Evolutionary conservation across 1,139 yeast genomes (phyloP), one percentile per base, ranked within the genome.

Genomic region (Hyphopichia fennica): DNA sequence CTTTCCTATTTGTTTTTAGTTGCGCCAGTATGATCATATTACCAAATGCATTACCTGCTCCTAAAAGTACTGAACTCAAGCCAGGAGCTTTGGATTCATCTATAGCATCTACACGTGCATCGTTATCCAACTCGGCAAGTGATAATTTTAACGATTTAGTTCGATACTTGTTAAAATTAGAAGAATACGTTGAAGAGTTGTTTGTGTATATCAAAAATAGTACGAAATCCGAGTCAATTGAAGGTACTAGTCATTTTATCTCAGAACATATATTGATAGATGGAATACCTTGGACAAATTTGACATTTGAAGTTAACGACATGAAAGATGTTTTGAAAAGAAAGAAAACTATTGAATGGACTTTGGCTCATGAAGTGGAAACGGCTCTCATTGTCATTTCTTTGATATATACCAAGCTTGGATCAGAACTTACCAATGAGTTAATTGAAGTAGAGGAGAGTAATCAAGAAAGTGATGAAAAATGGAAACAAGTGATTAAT

Each of bases 401-500:
- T 0, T 55, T 70, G 34, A 50, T 62, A 9, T 71, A 72, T 43
- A 54, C 61, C 8, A 50, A 59, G 34, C 56, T 72, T 10, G 77
- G 75, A 1, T 64, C 72, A 3, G 69, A 69, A 37, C 49, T 69
- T 37, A 56, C 62, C 11, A 68, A 67, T 46, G 75, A 69, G 22
- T 50, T 70, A 35, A 63, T 70, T 14, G 73, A 65, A 17, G 35
- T 43, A 2, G 57, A 53, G 1, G 38, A 45, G 10, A 42, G 34
- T 2, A 45, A 46, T 6, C 40, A 48, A 43, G 47, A 23, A 39
- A 47, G 45, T 34, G 42, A 38, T 5, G 65, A 60, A 35, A 65
- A 62, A 44, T 72, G 78, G 77, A 68, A 65, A 41, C 68, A 58
- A 45, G 73, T 68, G 8, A 55, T 58, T 5, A 54, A 49, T 14